These are phyloP conservation scores for Magnusiomyces ingens DNA, from an alignment of 1,139 yeast species.

Conservation along the genomic window DNA sequence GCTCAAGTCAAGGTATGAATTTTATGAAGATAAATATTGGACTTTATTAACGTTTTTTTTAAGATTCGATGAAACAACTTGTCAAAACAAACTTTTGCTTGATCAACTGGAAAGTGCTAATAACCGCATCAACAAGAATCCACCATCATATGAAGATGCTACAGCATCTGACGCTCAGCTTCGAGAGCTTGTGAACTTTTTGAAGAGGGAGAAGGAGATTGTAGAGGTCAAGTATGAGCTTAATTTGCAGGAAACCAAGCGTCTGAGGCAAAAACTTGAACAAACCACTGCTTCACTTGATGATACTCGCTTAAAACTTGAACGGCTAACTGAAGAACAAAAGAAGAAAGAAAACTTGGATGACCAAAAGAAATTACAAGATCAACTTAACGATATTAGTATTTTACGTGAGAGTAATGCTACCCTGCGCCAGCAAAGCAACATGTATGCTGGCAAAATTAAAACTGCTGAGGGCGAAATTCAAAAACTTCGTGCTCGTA, in stretches of 20 bases:
- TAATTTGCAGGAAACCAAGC: constrained; percentile 44
- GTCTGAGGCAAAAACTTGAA: constrained; percentile 37
- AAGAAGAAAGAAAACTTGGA: constrained; percentile 38
- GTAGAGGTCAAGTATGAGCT: constrained; percentile 53
- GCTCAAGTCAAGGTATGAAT: constrained; percentile 30
- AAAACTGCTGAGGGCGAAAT: constrained; percentile 34
- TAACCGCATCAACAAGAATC: constrained; percentile 3
- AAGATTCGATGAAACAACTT: constrained; percentile 50
- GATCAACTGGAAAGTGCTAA: constrained; percentile 53
- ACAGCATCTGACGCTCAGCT: constrained; percentile 33
- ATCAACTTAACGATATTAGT: constrained; percentile 61
- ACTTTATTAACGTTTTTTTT: not conserved
- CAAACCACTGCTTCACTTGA: constrained; percentile 30
- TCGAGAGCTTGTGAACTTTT: constrained; percentile 52
- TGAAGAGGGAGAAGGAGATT: constrained; percentile 74
- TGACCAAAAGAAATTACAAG: constrained; percentile 49
- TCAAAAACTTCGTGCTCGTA: constrained; percentile 27
- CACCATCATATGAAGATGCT: constrained; percentile 14
- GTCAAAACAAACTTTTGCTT: constrained; percentile 61
- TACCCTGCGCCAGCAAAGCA: constrained; percentile 53
- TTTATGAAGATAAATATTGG: not conserved
- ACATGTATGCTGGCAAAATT: constrained; percentile 30
- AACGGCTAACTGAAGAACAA: constrained; percentile 35
- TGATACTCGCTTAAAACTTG: constrained; percentile 30
- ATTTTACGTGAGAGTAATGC: constrained; percentile 68